Percentiles rank a stretch among this genome's conserved stretches.
Conservation (phyloP, 225 moss, liverwort and hornwort genomes). For the Physcomitrium patens region DNA sequence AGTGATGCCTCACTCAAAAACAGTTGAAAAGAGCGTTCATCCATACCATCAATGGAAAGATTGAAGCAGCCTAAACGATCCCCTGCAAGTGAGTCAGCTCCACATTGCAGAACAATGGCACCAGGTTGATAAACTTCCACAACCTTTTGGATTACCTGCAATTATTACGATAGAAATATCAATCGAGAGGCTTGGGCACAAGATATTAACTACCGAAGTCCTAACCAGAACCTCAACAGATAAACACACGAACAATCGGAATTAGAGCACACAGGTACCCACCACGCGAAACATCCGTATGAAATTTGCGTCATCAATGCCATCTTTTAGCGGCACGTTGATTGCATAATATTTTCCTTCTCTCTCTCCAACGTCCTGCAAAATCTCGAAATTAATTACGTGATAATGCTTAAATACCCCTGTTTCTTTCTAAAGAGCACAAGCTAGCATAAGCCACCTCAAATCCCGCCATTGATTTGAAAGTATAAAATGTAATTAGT, state of each 20-base stretch:
- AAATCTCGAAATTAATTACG: slow-evolving; percentile 13
- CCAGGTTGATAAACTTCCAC: slow-evolving; percentile 98
- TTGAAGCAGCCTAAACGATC: slow-evolving; percentile 99
- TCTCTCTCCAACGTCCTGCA: slow-evolving; percentile 87
- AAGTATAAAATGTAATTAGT: background rate
- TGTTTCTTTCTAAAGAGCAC: background rate
- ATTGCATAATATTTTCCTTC: slow-evolving; percentile 92
- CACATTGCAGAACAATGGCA: slow-evolving; percentile 97
- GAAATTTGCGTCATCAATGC: slow-evolving; percentile 92
- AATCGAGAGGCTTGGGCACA: slow-evolving; percentile 18
- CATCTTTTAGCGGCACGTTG: slow-evolving; percentile 97
- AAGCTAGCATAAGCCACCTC: background rate
- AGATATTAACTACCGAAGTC: background rate
- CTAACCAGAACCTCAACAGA: background rate
- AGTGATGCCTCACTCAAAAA: background rate
- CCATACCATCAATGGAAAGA: slow-evolving; percentile 87
- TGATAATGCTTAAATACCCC: background rate
- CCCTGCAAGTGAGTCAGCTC: slow-evolving; percentile 97
- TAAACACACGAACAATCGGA: background rate
- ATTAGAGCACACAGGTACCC: slow-evolving; percentile 22
- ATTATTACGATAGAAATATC: slow-evolving; percentile 25
- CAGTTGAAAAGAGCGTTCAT: background rate
- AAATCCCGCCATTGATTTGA: background rate
- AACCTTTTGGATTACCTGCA: slow-evolving; percentile 89
- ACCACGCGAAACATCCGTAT: slow-evolving; percentile 88